Evolutionary conservation across 2,329 filamentous ascomycete genomes (phyloP).

Genomic region (Aspergillus fischeri): DNA sequence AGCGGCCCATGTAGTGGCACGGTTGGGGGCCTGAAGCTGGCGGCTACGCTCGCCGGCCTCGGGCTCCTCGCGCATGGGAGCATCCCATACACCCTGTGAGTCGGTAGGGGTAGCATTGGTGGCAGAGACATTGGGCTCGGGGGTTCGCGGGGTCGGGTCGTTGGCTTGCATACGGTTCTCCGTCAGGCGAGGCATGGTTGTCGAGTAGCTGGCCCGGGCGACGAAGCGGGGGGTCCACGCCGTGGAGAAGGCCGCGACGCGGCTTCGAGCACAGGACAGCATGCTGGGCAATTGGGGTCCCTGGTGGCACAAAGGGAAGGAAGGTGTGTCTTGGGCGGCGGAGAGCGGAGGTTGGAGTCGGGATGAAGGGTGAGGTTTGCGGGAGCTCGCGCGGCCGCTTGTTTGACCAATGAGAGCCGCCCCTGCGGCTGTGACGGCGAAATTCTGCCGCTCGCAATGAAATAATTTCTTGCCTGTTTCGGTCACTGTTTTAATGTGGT

Average conservation of each 20-base stretch:
- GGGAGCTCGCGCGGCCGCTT: slow-evolving; percentile 19
- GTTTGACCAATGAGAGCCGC: slow-evolving; percentile 21
- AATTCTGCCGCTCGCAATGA: slow-evolving; percentile 17
- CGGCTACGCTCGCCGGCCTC: slow-evolving; percentile 54
- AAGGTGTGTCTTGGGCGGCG: slow-evolving; percentile 9
- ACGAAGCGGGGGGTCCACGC: slow-evolving; percentile 27
- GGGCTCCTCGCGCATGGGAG: slow-evolving; percentile 52
- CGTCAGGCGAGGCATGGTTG: slow-evolving; percentile 36
- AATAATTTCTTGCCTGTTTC: slow-evolving; percentile 13
- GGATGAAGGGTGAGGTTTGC: slow-evolving; percentile 32
- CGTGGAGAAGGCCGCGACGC: slow-evolving; percentile 45
- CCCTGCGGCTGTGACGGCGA: slow-evolving; percentile 10
- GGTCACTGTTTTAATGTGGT: slow-evolving; percentile 6
- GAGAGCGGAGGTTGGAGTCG: slow-evolving; percentile 9
- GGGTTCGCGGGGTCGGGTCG: slow-evolving; percentile 51
- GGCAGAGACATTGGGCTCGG: slow-evolving; percentile 54
- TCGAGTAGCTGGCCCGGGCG: slow-evolving; percentile 41
- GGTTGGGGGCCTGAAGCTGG: slow-evolving; percentile 80
- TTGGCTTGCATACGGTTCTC: slow-evolving; percentile 50
- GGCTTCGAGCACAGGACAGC: slow-evolving; percentile 43
- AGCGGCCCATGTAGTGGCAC: slow-evolving; percentile 72
- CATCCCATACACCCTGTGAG: slow-evolving; percentile 48
- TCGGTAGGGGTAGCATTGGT: slow-evolving; percentile 56
- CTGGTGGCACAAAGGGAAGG: slow-evolving; percentile 7
- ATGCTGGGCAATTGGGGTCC: slow-evolving; percentile 32